Percentiles rank a stretch among this genome's conserved stretches.
Evolutionary conservation across 225 moss, liverwort and hornwort species (phyloP).

Genomic region (Pseudoscleropodium purum): DNA sequence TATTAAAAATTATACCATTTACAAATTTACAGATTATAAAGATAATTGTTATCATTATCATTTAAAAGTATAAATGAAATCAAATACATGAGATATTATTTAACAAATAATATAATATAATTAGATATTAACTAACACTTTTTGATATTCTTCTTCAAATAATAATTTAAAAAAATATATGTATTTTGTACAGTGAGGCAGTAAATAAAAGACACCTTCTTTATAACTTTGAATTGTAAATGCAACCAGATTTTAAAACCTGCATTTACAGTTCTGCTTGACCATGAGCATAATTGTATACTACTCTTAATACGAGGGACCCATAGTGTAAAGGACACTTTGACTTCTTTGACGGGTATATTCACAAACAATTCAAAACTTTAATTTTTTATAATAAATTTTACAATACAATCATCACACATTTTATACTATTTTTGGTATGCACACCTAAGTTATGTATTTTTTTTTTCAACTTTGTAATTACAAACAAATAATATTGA

Average conservation of each 20-base stretch:
- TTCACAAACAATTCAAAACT: background rate
- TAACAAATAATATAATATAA: too few relatives aligned
- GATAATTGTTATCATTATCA: background rate
- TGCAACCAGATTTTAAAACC: constrained; percentile 63
- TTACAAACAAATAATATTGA: background rate
- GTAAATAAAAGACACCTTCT: background rate
- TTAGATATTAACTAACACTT: fast-evolving
- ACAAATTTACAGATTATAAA: background rate
- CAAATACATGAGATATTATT: too few relatives aligned
- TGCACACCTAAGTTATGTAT: too few relatives aligned
- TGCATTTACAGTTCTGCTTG: constrained; percentile 75
- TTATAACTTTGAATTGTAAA: background rate
- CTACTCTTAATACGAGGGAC: constrained; percentile 78
- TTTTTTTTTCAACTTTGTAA: background rate
- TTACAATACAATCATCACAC: background rate
- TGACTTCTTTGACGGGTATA: constrained; percentile 48
- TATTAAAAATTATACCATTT: background rate
- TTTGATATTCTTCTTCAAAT: too few relatives aligned
- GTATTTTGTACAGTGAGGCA: background rate
- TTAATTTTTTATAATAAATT: too few relatives aligned
- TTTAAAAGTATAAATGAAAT: background rate
- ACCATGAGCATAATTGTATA: constrained; percentile 51
- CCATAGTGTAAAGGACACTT: constrained; percentile 85
- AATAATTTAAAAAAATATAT: background rate
- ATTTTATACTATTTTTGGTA: too few relatives aligned